These are phyloP conservation scores for Wickerhamiella kurtzmanii DNA, from an alignment of 805 yeast species.

Conservation along the genomic window DNA sequence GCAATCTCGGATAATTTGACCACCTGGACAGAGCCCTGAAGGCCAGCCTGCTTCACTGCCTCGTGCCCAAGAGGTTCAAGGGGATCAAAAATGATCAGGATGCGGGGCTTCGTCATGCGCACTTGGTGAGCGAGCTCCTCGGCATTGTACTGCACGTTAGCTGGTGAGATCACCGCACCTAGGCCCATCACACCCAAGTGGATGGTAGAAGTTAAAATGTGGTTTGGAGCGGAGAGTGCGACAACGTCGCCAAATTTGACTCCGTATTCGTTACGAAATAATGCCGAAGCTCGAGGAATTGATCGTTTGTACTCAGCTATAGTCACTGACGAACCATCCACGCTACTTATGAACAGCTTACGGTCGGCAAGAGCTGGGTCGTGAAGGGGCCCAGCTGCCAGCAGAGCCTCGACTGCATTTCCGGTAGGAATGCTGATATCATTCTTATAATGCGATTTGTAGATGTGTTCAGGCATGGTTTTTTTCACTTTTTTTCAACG, in stretches of 20 bases:
- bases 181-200: constrained; percentile 21
- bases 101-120: constrained; percentile 13
- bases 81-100: constrained; percentile 13
- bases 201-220: constrained; percentile 20
- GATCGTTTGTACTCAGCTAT: constrained; percentile 10
- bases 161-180: constrained; percentile 26
- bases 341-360: not conserved
- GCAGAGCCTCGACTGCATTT: not conserved
- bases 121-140: constrained; percentile 25
- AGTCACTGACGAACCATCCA: constrained; percentile 18
- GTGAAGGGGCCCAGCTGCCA: not conserved
- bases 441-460: constrained; percentile 1
- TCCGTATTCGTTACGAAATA: constrained; percentile 15
- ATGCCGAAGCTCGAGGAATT: constrained; percentile 14
- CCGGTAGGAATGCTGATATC: constrained; percentile 1
- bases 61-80: constrained; percentile 5
- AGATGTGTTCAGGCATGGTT: constrained; percentile 6
- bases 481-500: not conserved
- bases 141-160: constrained; percentile 24
- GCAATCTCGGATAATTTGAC: constrained; percentile 5
- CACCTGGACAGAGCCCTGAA: not conserved
- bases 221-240: constrained; percentile 21
- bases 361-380: not conserved
- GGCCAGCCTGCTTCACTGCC: constrained; percentile 8
- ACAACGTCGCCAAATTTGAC: constrained; percentile 23